Percentiles rank a stretch among this genome's conserved stretches.
Conservation (phyloP, 352 stramenopile species). For the Globisporangium megalacanthum region DNA sequence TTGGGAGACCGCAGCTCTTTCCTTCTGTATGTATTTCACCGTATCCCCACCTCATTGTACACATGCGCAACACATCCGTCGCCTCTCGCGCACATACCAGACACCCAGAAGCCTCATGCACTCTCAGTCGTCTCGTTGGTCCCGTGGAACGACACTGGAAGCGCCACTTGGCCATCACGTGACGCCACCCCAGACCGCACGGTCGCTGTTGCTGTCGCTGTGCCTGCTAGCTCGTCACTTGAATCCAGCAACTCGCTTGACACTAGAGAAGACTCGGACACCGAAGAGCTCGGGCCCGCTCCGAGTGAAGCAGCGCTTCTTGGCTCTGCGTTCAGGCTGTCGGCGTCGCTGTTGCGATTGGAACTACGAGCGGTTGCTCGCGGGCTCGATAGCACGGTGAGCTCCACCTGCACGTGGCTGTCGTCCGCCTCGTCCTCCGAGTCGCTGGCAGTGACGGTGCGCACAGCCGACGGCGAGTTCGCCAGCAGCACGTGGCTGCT, state of each 20-base stretch:
- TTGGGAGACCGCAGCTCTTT: no score
- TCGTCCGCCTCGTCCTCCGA: constrained; percentile 23
- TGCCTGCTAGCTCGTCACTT: background rate
- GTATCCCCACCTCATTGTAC: background rate
- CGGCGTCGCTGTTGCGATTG: background rate
- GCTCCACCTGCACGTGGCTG: constrained; percentile 9
- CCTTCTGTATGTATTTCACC: background rate
- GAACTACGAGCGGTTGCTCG: background rate
- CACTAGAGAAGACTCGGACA: no score
- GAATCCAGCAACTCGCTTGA: no score
- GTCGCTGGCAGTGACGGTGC: constrained; percentile 22
- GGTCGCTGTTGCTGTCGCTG: background rate
- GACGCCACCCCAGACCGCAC: background rate
- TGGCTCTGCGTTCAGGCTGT: background rate
- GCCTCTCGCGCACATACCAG: background rate
- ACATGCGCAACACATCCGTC: background rate
- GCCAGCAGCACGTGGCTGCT: constrained; percentile 64
- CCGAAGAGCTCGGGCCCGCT: background rate
- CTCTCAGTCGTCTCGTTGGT: constrained; percentile 1
- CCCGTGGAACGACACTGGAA: background rate
- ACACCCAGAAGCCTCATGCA: constrained; percentile 1
- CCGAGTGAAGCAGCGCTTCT: background rate
- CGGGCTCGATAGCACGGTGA: constrained; percentile 9
- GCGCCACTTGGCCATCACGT: background rate
- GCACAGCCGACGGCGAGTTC: constrained; percentile 41